These are phyloP conservation scores for Tubosaeta sp. DNA, from an alignment of 768 basidiomycete species.

Conservation along the genomic window DNA sequence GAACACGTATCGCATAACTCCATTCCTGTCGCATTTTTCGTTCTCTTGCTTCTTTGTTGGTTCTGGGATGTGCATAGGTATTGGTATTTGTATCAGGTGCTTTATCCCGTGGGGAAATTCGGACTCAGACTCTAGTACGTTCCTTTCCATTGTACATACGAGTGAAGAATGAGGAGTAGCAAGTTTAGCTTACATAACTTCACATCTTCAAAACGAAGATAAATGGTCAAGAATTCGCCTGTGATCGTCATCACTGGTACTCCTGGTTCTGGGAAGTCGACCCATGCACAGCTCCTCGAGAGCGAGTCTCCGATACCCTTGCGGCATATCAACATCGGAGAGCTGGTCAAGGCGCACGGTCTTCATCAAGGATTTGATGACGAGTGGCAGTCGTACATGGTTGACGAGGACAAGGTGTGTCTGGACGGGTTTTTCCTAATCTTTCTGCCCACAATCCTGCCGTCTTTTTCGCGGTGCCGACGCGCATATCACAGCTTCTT, in stretches of 20 bases:
- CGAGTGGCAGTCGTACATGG: constrained; percentile 92
- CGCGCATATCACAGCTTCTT: constrained; percentile 53
- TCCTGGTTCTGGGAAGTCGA: constrained; percentile 95
- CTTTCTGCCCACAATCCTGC: no score
- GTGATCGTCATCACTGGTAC: constrained; percentile 87
- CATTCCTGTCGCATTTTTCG: background rate
- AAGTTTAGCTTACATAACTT: no score
- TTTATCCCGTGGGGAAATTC: background rate
- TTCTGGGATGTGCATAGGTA: background rate
- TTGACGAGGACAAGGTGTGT: constrained; percentile 92
- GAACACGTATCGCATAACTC: background rate
- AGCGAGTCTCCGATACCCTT: constrained; percentile 67
- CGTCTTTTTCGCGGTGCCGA: background rate
- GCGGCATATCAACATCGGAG: constrained; percentile 84
- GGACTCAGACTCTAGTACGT: background rate
- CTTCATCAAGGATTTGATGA: constrained; percentile 85
- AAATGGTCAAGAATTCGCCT: constrained; percentile 40
- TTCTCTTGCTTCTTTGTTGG: background rate
- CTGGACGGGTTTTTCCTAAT: no score
- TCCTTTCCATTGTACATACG: no score
- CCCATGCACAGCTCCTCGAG: constrained; percentile 81
- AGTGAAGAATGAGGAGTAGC: no score
- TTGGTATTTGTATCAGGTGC: background rate
- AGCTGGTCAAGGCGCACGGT: constrained; percentile 78
- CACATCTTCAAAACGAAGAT: no score